phyloP scores from a whole-genome alignment of 2,329 filamentous ascomycete species.

The Bipolaris gigantea region DNA sequence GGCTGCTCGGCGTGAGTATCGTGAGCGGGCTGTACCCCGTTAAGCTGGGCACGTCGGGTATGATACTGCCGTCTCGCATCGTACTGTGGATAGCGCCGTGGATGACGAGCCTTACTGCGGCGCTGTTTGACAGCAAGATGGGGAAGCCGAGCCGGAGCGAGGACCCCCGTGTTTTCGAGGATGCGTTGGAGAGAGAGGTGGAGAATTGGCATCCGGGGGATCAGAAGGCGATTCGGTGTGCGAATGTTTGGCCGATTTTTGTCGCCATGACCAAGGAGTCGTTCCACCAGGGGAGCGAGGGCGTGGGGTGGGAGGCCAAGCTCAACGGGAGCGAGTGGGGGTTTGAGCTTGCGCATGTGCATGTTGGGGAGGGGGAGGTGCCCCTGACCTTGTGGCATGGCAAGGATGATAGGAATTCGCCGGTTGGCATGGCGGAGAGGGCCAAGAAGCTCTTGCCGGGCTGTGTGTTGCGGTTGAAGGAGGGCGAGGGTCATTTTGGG shows the following conservation, averaged over 20 bases:
- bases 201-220: slow-evolving; percentile 24
- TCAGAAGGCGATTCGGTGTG: slow-evolving; percentile 24
- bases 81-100: slow-evolving; percentile 33
- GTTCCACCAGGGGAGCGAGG: slow-evolving; percentile 31
- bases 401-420: slow-evolving; percentile 31
- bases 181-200: slow-evolving; percentile 28
- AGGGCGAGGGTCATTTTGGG: slow-evolving; percentile 34
- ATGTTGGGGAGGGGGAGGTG: slow-evolving; percentile 19
- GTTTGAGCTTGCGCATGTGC: slow-evolving; percentile 36
- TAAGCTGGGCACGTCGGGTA: slow-evolving; percentile 30
- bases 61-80: slow-evolving; percentile 27
- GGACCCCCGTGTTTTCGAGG: slow-evolving; percentile 32
- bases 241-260: slow-evolving; percentile 25
- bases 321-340: slow-evolving; percentile 36
- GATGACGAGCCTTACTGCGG: slow-evolving; percentile 23
- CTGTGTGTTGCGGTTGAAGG: slow-evolving; percentile 23
- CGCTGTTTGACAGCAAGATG: slow-evolving; percentile 28
- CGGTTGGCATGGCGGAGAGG: slow-evolving; percentile 28
- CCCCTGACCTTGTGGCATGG: slow-evolving; percentile 42
- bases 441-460: slow-evolving; percentile 28
- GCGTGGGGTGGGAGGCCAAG: slow-evolving; percentile 34
- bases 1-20: slow-evolving; percentile 29
- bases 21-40: slow-evolving; percentile 33
- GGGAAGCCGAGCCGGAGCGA: slow-evolving; percentile 30
- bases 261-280: slow-evolving; percentile 33